phyloP scores from a whole-genome alignment of 305 asterid genomes.

The Fraxinus albicans region DNA sequence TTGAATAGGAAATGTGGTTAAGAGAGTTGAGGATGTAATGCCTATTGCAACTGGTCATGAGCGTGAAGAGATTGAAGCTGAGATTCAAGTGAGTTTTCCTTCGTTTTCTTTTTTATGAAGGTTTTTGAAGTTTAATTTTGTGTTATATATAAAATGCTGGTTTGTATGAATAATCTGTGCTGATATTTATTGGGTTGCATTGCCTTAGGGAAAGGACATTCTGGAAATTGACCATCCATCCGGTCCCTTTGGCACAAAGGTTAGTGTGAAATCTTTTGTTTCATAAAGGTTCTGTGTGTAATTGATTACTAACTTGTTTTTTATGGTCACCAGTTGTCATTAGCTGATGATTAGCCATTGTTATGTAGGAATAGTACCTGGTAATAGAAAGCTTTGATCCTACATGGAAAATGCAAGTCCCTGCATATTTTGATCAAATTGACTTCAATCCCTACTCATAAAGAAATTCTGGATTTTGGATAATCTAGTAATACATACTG shows the following conservation, averaged over 20 bases:
- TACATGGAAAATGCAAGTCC: neutral
- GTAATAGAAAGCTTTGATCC: neutral
- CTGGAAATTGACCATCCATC: neutral
- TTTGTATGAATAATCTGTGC: neutral
- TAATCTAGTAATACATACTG: neutral
- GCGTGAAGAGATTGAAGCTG: neutral
- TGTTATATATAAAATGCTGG: constrained; percentile 7
- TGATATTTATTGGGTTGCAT: constrained; percentile 8
- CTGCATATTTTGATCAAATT: neutral
- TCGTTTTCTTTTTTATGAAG: neutral
- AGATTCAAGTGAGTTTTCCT: constrained; percentile 38
- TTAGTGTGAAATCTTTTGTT: constrained; percentile 31
- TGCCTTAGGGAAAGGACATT: constrained; percentile 33
- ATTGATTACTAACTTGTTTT: neutral
- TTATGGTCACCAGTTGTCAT: neutral
- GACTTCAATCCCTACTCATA: neutral
- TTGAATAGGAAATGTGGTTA: constrained; percentile 45
- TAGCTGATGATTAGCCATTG: neutral
- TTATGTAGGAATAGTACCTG: neutral
- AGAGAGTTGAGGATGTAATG: constrained; percentile 65
- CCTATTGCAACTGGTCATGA: neutral
- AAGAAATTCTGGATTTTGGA: neutral
- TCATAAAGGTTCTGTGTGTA: neutral
- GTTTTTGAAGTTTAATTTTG: neutral
- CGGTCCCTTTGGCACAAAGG: constrained; percentile 30